Evolutionary conservation across 192 early-diverging fungal species (phyloP), one percentile per base, ranked within the genome.

Genomic region (Diversispora eburnea): DNA sequence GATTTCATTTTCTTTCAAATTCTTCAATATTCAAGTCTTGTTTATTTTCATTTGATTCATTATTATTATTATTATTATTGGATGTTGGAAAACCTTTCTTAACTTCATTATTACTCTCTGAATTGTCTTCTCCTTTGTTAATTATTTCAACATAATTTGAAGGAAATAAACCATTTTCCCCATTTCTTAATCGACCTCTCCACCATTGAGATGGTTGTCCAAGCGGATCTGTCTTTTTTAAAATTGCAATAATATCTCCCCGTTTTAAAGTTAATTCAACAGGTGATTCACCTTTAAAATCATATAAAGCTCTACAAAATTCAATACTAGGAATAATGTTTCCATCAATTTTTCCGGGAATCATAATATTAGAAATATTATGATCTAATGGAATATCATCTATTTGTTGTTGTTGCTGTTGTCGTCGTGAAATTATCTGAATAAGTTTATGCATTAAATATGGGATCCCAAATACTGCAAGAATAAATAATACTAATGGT

Each of bases 381-480:
- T 78, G 58, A 22, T 72, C 80, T 46, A 78, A 71, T 63, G 80
- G 74, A n/a, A 77, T 75, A 49, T 8, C 58, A 41, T 39, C 8
- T 0, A 55, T 17, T 70, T 80, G 79, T 60, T 82, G 77, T 39
- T 75, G 68, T 60, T 82, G 77, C 22, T 75, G 68, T 43, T 76
- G 75, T 10, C 86, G 78, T 69, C 76, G 78, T 33, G 84, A 89
- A 55, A 99, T 82, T 19, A 88, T 78, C 63, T 91, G 84, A 70
- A 98, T 93, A 46, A 94, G 77, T 76, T 91, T 96, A 42, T 92
- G 90, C 90, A 97, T 95, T 66, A 97, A 72, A 75, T 91, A 99
- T 13, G 97, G 97, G 13, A 99, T 78, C 4, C 94, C 97, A 78
- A 99, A 79, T 43, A 93, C 88, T 62, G 95, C 86, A 4, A 91